A percentile compares a stretch with the other conserved stretches of the same genome.
Evolutionary conservation across 169 alveolate genomes (phyloP).

Genomic region (Babesia bigemina): DNA sequence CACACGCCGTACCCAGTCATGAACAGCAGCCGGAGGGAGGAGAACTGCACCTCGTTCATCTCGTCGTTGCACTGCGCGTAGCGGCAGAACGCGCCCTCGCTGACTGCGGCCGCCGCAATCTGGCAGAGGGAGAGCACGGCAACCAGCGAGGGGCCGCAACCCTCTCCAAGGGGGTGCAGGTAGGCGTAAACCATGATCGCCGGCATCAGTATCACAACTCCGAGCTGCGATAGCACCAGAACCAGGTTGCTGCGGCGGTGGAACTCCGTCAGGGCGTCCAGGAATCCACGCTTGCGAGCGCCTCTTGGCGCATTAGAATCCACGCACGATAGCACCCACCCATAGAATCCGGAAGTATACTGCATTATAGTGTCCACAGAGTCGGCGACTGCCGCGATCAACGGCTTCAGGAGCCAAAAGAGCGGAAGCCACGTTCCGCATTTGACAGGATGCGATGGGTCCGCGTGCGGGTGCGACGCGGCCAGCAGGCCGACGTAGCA

Average conservation of each 20-base stretch:
- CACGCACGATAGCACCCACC: neutral
- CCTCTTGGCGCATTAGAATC: neutral
- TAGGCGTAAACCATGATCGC: neutral
- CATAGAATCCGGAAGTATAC: neutral
- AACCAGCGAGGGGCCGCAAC: constrained; percentile 6
- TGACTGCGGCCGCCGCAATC: constrained; percentile 39
- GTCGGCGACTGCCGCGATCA: constrained; percentile 35
- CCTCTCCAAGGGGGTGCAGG: neutral
- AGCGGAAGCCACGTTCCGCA: constrained; percentile 20
- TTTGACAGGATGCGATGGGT: neutral
- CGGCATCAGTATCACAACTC: constrained; percentile 14
- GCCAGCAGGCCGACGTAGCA: constrained; percentile 43
- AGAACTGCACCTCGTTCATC: constrained; percentile 27
- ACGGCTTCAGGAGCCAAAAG: constrained; percentile 61
- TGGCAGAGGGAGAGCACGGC: constrained; percentile 26
- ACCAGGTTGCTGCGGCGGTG: constrained; percentile 7
- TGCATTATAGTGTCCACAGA: constrained; percentile 3
- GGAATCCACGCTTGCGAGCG: constrained; percentile 5
- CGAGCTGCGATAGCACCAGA: constrained; percentile 5
- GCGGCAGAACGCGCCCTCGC: constrained; percentile 61
- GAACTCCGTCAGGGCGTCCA: constrained; percentile 16
- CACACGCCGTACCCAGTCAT: constrained; percentile 45
- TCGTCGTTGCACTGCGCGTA: constrained; percentile 49
- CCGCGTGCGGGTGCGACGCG: constrained; percentile 25
- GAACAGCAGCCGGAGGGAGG: constrained; percentile 45